phyloP scores from a whole-genome alignment of 129 eudicot species.

The Gnaphalium uliginosum region DNA sequence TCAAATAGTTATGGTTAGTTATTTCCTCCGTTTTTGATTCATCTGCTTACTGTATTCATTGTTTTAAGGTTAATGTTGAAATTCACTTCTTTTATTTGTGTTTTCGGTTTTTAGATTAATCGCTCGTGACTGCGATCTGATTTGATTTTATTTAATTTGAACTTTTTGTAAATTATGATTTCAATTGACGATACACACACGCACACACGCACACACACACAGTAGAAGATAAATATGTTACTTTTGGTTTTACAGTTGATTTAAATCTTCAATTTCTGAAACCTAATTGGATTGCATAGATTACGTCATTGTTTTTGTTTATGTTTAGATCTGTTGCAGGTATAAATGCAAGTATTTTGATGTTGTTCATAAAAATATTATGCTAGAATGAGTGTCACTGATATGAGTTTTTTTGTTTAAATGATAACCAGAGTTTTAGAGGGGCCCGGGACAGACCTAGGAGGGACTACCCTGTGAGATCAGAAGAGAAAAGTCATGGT shows the following conservation, averaged over 20 bases:
- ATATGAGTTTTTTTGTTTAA: constrained; percentile 9
- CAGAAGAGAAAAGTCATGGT: constrained; percentile 65
- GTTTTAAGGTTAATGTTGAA: neutral
- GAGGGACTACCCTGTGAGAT: constrained; percentile 62
- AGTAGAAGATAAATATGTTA: neutral
- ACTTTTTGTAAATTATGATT: constrained; percentile 2
- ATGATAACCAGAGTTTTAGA: constrained; percentile 53
- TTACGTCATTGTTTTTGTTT: neutral
- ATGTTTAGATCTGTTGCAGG: neutral
- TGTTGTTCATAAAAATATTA: neutral
- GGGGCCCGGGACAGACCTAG: constrained; percentile 65
- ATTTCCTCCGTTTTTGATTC: neutral
- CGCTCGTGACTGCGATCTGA: constrained; percentile 27
- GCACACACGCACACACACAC: neutral
- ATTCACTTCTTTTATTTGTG: neutral
- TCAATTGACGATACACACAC: neutral
- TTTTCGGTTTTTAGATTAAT: neutral
- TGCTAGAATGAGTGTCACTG: constrained; percentile 12
- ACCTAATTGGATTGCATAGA: neutral
- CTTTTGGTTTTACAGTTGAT: constrained; percentile 7
- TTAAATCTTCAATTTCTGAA: neutral
- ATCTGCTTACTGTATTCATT: neutral
- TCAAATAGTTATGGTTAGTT: neutral
- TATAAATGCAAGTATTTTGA: neutral
- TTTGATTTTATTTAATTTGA: constrained; percentile 11